Evolutionary conservation across 225 moss, liverwort and hornwort genomes (phyloP), one percentile per base, ranked within the genome.

Genomic region (Marchantia polymorpha): DNA sequence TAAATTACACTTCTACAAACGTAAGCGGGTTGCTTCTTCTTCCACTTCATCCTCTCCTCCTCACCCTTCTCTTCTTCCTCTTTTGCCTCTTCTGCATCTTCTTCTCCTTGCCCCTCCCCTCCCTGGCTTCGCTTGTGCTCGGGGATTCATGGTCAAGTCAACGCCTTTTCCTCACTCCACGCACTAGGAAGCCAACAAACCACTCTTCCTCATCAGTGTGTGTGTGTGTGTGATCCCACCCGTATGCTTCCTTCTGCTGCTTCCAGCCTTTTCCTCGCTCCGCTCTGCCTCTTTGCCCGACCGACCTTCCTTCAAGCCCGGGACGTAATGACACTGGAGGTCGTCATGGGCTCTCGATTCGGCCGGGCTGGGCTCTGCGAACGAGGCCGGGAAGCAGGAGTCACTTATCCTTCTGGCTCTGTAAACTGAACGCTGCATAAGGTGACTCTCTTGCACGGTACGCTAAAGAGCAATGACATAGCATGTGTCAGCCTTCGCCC

Each of bases 261-360:
- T 16, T n/a, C 63, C 25, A 4, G 63, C 16, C 60, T 17, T 1
- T 17, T 39, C 60, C 60, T 61, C 7, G 60, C 19, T 22, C 22
- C 7, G 60, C 60, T 22, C 7, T 61, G 60, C 60, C 11, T 61
- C 16, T 5, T 5, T 39, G 60, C 63, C 63, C 9, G 63, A 63
- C 23, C 63, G 63, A 63, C 63, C 63, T 23, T 63, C n/a, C 63
- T 23, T 63, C n/a, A 63, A 63, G 63, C 63, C 63, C 25, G 63
- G 63, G 63, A 19, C 63, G 0, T 5, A 63, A 22, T 63, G 17
- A 61, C 63, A n/a, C n/a, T 63, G 63, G 23, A 63, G 6, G 23
- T 25, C 63, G 23, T 63, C 63, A 9, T n/a, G n/a, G 63, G 63
- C 63, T 63, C n/a, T 63, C 63, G n/a, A 23, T 19, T 63, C 63